phyloP scores from a whole-genome alignment of 306 rosid species.

The Cyamopsis tetragonoloba region DNA sequence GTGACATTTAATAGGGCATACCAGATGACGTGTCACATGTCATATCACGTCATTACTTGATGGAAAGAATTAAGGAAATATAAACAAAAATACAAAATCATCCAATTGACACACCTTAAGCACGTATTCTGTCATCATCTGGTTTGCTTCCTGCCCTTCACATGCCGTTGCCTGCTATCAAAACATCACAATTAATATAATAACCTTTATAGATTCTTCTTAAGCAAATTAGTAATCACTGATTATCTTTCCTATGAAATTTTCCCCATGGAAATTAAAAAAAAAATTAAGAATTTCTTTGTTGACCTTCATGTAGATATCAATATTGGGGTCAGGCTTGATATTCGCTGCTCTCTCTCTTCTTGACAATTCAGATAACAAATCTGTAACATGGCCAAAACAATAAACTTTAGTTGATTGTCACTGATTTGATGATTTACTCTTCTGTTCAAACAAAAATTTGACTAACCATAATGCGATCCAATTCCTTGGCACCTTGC shows the following conservation, averaged over 20 bases:
- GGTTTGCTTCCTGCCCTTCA: slow-evolving; percentile 29
- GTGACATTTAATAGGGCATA: too few species aligned
- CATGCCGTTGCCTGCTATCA: slow-evolving; percentile 36
- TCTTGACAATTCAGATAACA: slow-evolving; percentile 43
- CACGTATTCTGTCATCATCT: slow-evolving; percentile 40
- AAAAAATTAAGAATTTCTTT: background rate
- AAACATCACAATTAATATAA: background rate
- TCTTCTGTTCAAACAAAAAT: too few species aligned
- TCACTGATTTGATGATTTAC: too few species aligned
- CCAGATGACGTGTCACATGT: too few species aligned
- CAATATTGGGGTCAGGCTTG: slow-evolving; percentile 44
- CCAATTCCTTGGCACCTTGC: slow-evolving; percentile 67
- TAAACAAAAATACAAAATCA: too few species aligned
- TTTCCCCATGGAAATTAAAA: background rate
- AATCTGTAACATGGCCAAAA: slow-evolving; percentile 21
- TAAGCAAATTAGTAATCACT: background rate
- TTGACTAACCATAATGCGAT: slow-evolving; percentile 45
- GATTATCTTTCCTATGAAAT: background rate
- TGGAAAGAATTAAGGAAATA: background rate
- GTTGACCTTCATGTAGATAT: slow-evolving; percentile 47
- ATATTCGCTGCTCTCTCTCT: slow-evolving; percentile 44
- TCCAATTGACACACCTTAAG: too few species aligned
- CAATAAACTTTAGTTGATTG: too few species aligned
- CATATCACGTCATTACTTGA: too few species aligned
- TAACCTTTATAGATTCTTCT: background rate